Evolutionary conservation across 2,329 filamentous ascomycete genomes (phyloP).

Genomic region (Fusarium abutilonis): DNA sequence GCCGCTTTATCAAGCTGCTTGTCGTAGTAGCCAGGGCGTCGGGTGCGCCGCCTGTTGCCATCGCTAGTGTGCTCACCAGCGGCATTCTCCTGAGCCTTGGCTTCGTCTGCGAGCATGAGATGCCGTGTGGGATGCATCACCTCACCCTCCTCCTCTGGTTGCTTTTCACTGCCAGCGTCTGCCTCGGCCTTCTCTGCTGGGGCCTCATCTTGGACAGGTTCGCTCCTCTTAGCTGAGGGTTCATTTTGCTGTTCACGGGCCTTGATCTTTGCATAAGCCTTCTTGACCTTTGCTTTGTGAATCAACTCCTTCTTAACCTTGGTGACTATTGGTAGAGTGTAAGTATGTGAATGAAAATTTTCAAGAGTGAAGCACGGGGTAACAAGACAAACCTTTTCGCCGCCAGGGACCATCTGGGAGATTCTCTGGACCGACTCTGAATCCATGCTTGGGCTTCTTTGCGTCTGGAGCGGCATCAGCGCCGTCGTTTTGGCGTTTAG

Average conservation of each 20-base stretch:
- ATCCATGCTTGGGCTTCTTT: slow-evolving; percentile 73
- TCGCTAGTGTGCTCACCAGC: slow-evolving; percentile 40
- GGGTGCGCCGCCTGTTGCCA: slow-evolving; percentile 50
- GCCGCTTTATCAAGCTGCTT: slow-evolving; percentile 67
- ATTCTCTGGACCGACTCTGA: slow-evolving; percentile 88
- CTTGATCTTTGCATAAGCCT: slow-evolving; percentile 90
- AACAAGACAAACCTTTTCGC: slow-evolving; percentile 68
- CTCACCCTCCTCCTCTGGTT: slow-evolving; percentile 34
- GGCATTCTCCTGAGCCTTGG: slow-evolving; percentile 48
- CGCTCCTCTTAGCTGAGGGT: slow-evolving; percentile 32
- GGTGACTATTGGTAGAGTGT: slow-evolving; percentile 64
- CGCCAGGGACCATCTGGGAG: slow-evolving; percentile 89
- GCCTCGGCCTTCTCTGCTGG: slow-evolving; percentile 29
- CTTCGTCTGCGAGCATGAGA: slow-evolving; percentile 54
- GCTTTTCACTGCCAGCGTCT: slow-evolving; percentile 25
- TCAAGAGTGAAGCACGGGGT: slow-evolving; percentile 2
- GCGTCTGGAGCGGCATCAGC: slow-evolving; percentile 49
- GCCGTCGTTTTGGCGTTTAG: slow-evolving; percentile 48
- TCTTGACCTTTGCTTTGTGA: slow-evolving; percentile 91
- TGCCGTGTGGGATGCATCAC: slow-evolving; percentile 52
- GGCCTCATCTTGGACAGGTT: slow-evolving; percentile 26
- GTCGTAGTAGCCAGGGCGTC: slow-evolving; percentile 68
- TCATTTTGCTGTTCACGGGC: slow-evolving; percentile 53
- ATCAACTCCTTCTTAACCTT: slow-evolving; percentile 92
- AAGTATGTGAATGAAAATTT: slow-evolving; percentile 38